These are phyloP conservation scores for Castanea mollissima DNA, from an alignment of 306 rosid genomes.

Conservation along the genomic window DNA sequence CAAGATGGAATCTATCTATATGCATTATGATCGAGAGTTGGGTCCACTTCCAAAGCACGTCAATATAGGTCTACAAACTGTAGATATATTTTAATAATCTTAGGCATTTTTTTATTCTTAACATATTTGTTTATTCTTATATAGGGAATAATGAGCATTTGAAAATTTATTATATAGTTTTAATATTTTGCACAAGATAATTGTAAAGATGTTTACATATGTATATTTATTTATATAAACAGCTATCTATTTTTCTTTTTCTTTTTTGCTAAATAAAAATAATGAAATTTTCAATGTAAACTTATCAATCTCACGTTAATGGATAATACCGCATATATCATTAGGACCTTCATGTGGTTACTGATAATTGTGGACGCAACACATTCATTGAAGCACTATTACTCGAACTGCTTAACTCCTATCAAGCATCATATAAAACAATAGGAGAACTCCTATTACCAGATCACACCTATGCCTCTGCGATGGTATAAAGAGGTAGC, in stretches of 20 bases:
- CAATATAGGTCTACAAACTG: conserved; percentile 38
- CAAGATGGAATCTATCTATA: conserved; percentile 24
- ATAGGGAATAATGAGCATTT: background rate
- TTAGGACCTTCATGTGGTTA: fast-evolving
- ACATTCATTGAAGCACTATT: no score
- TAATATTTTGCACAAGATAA: conserved; percentile 6
- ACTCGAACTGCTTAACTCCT: no score
- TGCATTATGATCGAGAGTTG: conserved; percentile 31
- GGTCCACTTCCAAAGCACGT: conserved; percentile 41
- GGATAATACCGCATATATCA: no score
- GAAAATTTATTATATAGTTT: conserved; percentile 19
- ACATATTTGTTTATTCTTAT: background rate
- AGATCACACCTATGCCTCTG: no score
- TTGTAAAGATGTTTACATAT: background rate
- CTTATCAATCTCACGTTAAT: no score
- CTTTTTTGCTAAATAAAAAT: no score
- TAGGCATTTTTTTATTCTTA: conserved; percentile 27
- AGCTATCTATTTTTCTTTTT: no score
- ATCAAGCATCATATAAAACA: no score
- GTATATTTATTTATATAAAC: no score
- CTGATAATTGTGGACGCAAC: fast-evolving
- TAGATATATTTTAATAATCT: conserved; percentile 33
- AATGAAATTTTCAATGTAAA: no score
- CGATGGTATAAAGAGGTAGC: no score
- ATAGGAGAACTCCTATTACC: no score